Evolutionary conservation across 1,139 yeast species (phyloP).

Genomic region (Meyerozyma sp.): DNA sequence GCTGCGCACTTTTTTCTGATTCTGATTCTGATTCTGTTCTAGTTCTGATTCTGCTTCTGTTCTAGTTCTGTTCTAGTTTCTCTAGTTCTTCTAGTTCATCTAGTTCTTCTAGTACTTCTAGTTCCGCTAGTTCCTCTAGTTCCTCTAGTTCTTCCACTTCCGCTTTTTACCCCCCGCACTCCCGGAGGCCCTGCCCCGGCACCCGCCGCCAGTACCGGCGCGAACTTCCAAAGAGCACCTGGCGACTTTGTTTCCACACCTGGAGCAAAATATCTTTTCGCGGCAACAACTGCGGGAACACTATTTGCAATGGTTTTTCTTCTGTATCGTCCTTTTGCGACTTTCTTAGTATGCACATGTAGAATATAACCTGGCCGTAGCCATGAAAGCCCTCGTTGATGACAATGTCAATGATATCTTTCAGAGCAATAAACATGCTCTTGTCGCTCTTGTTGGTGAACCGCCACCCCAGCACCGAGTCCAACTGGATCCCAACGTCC

Average conservation of each 20-base stretch:
- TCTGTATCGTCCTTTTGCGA: constrained; percentile 13
- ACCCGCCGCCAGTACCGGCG: constrained; percentile 37
- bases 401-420: constrained; percentile 51
- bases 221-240: constrained; percentile 31
- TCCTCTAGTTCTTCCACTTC: not conserved
- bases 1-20: too few species aligned
- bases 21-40: too few species aligned
- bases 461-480: constrained; percentile 24
- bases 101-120: too few species aligned
- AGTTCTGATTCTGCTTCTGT: too few species aligned
- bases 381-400: constrained; percentile 67
- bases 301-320: constrained; percentile 38
- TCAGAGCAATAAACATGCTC: constrained; percentile 45
- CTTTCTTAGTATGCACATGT: constrained; percentile 52
- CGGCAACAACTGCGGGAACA: constrained; percentile 45
- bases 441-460: constrained; percentile 16
- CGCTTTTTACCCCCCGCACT: not conserved
- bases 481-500: constrained; percentile 33
- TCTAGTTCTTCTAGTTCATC: too few species aligned
- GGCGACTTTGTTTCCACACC: constrained; percentile 37
- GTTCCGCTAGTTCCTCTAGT: not conserved
- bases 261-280: constrained; percentile 35
- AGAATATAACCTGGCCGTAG: constrained; percentile 55
- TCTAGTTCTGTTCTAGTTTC: too few species aligned
- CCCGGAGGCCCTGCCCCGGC: constrained; percentile 38